Conservation (phyloP, 768 basidiomycete species). For the Mycena galopus region DNA sequence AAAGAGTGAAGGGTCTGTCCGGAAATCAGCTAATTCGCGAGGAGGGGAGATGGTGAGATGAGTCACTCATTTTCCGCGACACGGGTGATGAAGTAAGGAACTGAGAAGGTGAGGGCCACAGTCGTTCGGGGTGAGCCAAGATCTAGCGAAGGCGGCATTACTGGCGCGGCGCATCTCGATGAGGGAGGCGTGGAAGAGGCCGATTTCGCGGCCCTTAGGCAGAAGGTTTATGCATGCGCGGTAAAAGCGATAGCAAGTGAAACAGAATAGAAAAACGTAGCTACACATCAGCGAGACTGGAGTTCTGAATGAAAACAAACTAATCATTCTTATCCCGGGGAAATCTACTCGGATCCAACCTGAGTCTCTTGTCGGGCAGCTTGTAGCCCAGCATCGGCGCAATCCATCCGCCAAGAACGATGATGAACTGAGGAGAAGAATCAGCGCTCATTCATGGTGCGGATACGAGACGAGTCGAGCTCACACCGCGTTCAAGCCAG, state of each 20-base stretch:
- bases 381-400: background rate
- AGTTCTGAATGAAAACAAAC: background rate
- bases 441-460: background rate
- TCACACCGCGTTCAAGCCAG: slow-evolving; percentile 12
- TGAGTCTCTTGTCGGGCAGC: slow-evolving; percentile 2
- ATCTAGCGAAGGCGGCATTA: no score
- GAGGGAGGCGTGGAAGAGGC: no score
- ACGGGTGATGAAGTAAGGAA: no score
- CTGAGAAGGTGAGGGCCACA: no score
- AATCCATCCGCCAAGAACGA: background rate
- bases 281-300: background rate
- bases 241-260: background rate
- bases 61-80: no score
- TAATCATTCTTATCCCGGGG: background rate
- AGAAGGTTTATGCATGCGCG: no score
- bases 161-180: no score
- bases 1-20: no score
- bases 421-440: background rate
- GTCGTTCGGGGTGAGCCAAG: no score
- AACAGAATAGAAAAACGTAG: background rate
- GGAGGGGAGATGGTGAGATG: no score
- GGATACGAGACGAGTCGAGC: background rate
- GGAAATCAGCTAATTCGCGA: no score
- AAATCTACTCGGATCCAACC: background rate
- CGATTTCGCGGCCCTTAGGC: no score